A percentile compares a stretch with the other conserved stretches of the same genome.
phyloP scores from a whole-genome alignment of 805 yeast genomes.

The Hanseniaspora nectarophila region DNA sequence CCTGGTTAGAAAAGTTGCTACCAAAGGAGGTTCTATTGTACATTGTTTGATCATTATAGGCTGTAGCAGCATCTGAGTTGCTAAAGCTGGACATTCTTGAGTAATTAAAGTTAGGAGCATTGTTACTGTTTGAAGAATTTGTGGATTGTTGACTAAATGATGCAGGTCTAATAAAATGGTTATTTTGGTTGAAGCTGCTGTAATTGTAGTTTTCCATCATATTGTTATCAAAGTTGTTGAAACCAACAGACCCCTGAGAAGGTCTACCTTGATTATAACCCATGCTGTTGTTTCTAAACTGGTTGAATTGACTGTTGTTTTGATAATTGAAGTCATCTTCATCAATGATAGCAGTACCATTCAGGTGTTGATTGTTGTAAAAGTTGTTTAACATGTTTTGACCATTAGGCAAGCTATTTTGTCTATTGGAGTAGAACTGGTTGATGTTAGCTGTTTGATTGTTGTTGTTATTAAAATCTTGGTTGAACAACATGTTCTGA shows the following conservation, averaged over 20 bases:
- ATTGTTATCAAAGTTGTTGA: not conserved
- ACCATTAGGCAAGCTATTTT: not conserved
- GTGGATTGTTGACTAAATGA: slow-evolving; percentile 9
- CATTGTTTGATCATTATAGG: not conserved
- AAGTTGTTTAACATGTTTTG: not conserved
- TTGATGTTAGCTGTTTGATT: not conserved
- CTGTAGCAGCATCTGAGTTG: not conserved
- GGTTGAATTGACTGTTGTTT: not conserved
- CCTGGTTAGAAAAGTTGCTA: not conserved
- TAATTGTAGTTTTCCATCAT: slow-evolving; percentile 1
- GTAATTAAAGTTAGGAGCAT: not conserved
- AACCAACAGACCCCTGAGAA: not conserved
- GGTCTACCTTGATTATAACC: not conserved
- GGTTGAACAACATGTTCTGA: not conserved
- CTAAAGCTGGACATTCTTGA: not conserved
- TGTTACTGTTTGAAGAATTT: not conserved
- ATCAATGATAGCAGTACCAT: slow-evolving; percentile 12
- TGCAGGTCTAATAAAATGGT: not conserved
- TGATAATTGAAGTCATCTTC: slow-evolving; percentile 4
- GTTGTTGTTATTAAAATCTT: not conserved
- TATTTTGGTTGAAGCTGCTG: not conserved
- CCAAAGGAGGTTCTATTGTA: slow-evolving; percentile 11
- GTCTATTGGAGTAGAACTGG: not conserved
- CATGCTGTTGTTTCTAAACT: not conserved
- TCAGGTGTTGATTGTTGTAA: slow-evolving; percentile 3